Evolutionary conservation across 345 rosid genomes (phyloP).

Genomic region (Dimocarpus longan): DNA sequence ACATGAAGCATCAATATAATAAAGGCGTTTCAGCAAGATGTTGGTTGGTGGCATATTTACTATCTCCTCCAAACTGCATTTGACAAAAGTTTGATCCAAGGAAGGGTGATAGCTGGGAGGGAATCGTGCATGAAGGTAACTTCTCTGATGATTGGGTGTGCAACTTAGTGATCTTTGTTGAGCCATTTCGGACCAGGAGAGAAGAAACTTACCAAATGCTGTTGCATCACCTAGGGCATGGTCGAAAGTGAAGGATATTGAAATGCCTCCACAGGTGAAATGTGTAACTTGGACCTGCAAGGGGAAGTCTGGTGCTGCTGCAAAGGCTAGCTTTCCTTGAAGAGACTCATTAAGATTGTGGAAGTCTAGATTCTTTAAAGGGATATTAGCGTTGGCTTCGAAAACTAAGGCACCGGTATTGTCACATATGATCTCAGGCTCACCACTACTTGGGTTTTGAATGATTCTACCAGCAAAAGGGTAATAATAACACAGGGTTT

Average conservation of each 20-base stretch:
- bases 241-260: constrained; percentile 74
- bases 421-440: constrained; percentile 70
- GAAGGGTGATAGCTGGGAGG: constrained; percentile 60
- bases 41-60: constrained; percentile 48
- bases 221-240: constrained; percentile 87
- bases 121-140: constrained; percentile 49
- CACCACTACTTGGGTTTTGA: constrained; percentile 42
- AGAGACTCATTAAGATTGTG: constrained; percentile 52
- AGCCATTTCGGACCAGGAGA: constrained; percentile 72
- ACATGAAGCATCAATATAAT: constrained; percentile 55
- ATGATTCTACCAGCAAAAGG: constrained; percentile 79
- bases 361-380: constrained; percentile 58
- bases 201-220: constrained; percentile 65
- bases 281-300: constrained; percentile 63
- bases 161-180: constrained; percentile 56
- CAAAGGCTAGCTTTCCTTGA: constrained; percentile 54
- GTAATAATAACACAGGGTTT: constrained; percentile 54
- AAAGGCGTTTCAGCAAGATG: constrained; percentile 66
- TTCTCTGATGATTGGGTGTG: constrained; percentile 65
- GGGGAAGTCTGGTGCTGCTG: constrained; percentile 43
- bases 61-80: constrained; percentile 72
- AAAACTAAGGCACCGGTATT: constrained; percentile 59
- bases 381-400: constrained; percentile 53
- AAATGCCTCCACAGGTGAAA: constrained; percentile 67
- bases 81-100: constrained; percentile 53